Evolutionary conservation across 768 basidiomycete species (phyloP).

Genomic region (Rossbeevera mucosa): DNA sequence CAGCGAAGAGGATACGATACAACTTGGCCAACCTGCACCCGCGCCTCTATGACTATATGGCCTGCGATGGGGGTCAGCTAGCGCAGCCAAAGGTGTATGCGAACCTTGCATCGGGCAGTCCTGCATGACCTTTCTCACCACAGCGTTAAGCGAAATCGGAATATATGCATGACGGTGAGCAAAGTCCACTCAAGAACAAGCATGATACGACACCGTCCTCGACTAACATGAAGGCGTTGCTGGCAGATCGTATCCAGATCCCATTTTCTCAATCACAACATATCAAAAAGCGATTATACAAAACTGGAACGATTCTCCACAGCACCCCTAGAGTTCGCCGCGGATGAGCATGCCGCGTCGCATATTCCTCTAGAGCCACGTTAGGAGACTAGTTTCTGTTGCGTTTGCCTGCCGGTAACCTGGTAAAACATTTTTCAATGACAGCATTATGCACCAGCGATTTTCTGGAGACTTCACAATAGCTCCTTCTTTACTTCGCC

Average conservation of each 20-base stretch:
- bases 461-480: conserved; percentile 85
- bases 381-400: conserved; percentile 81
- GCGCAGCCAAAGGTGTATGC: conserved; percentile 85
- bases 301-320: conserved; percentile 18
- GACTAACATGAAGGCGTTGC: conserved; percentile 30
- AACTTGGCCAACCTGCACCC: conserved; percentile 95
- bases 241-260: conserved; percentile 25
- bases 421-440: neutral
- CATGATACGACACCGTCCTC: conserved; percentile 30
- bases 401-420: conserved; percentile 23
- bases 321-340: conserved; percentile 34
- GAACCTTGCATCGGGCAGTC: neutral
- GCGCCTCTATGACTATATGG: conserved; percentile 83
- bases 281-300: neutral
- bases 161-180: no score
- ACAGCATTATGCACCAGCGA: conserved; percentile 47
- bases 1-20: conserved; percentile 60
- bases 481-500: conserved; percentile 71
- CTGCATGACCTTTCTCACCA: conserved; percentile 1
- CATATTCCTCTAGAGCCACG: conserved; percentile 60
- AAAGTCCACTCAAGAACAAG: conserved; percentile 49
- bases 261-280: neutral
- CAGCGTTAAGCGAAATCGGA: conserved; percentile 95
- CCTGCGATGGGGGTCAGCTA: conserved; percentile 82
- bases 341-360: conserved; percentile 52